phyloP scores from a whole-genome alignment of 73 alveolate genomes.

The Tetrahymena borealis region DNA sequence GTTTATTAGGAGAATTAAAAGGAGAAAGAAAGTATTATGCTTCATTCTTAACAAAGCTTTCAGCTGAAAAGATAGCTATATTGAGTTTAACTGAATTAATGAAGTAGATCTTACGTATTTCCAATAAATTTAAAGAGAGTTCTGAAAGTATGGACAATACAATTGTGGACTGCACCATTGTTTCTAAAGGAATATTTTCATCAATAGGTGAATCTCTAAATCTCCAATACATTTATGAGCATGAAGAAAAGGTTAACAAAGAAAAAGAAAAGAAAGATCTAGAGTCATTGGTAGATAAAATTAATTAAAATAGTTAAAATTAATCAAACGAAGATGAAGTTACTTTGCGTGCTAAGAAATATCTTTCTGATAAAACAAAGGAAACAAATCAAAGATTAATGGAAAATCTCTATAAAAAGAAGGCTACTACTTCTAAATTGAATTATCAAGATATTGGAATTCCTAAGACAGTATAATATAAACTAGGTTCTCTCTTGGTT shows the following conservation, averaged over 20 bases:
- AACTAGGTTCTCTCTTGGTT: constrained; percentile 13
- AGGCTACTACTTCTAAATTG: neutral
- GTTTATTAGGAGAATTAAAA: constrained; percentile 28
- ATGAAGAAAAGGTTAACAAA: constrained; percentile 23
- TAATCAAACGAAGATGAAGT: constrained; percentile 1
- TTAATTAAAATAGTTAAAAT: neutral
- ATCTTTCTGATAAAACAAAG: neutral
- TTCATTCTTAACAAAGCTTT: neutral
- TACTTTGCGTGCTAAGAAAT: constrained; percentile 6
- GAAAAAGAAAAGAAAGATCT: constrained; percentile 16
- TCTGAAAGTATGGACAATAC: neutral
- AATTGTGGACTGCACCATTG: neutral
- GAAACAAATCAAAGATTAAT: neutral
- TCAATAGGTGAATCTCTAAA: constrained; percentile 22
- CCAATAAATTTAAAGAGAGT: neutral
- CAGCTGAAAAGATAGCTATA: constrained; percentile 29
- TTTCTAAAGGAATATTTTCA: constrained; percentile 2
- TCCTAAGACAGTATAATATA: neutral
- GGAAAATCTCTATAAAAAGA: neutral
- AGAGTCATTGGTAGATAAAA: constrained; percentile 17
- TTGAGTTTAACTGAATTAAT: constrained; percentile 19
- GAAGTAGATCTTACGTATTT: neutral
- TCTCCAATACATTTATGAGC: constrained; percentile 14
- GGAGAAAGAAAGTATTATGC: constrained; percentile 7
- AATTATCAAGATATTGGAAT: neutral